A percentile compares a stretch with the other conserved stretches of the same genome.
Evolutionary conservation across 306 rosid genomes (phyloP).

Genomic region (Glycine tomentella): DNA sequence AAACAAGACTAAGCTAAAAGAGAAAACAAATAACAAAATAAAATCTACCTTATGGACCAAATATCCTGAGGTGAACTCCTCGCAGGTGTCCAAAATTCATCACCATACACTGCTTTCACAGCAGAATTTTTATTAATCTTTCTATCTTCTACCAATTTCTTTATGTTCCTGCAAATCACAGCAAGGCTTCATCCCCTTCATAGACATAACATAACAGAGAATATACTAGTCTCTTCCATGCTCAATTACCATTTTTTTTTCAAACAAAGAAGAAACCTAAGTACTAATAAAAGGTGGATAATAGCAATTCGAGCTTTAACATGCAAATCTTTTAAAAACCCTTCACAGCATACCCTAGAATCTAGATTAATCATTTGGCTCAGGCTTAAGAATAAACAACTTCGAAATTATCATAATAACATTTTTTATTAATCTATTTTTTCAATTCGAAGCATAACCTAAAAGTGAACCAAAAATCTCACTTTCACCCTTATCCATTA

Average conservation of each 20-base stretch:
- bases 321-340: no score
- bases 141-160: slow-evolving; percentile 55
- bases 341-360: slow-evolving; percentile 7
- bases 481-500: slow-evolving; percentile 9
- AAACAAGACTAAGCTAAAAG: slow-evolving; percentile 12
- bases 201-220: slow-evolving; percentile 3
- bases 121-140: slow-evolving; percentile 49
- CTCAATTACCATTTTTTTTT: not conserved
- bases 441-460: slow-evolving; percentile 13
- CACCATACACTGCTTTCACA: slow-evolving; percentile 68
- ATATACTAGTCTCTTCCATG: not conserved
- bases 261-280: not conserved
- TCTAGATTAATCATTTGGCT: slow-evolving; percentile 27
- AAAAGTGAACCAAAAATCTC: slow-evolving; percentile 24
- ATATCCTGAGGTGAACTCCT: slow-evolving; percentile 61
- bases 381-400: slow-evolving; percentile 13
- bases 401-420: not conserved
- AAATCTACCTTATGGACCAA: slow-evolving; percentile 87
- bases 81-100: slow-evolving; percentile 66
- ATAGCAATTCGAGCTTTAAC: no score
- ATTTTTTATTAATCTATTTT: not conserved
- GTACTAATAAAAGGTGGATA: not conserved
- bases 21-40: slow-evolving; percentile 1
- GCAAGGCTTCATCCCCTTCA: slow-evolving; percentile 14
- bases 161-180: slow-evolving; percentile 69